Evolutionary conservation across 2,329 filamentous ascomycete species (phyloP).

Genomic region (Albifimbria verrucaria): DNA sequence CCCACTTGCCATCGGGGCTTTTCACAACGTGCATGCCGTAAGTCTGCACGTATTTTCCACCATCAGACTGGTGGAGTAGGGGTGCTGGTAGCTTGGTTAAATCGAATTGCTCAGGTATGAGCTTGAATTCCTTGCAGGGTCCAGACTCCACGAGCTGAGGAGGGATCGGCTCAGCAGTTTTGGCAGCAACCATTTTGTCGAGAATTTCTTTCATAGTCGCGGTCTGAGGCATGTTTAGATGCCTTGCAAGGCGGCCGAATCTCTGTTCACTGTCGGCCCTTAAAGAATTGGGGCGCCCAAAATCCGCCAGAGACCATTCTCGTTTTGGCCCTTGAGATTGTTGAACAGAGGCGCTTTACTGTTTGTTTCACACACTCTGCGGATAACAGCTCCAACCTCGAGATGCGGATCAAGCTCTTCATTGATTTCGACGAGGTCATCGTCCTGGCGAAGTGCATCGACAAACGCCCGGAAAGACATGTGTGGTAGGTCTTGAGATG

Average conservation of each 20-base stretch:
- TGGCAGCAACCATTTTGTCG: conserved; percentile 36
- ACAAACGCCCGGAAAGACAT: conserved; percentile 10
- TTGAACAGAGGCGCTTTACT: conserved; percentile 48
- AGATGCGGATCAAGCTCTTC: conserved; percentile 38
- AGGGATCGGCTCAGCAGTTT: conserved; percentile 24
- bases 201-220: conserved; percentile 28
- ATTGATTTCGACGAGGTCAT: conserved; percentile 41
- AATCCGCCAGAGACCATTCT: conserved; percentile 40
- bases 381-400: conserved; percentile 42
- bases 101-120: conserved; percentile 6
- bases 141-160: conserved; percentile 24
- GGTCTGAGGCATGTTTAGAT: conserved; percentile 31
- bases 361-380: conserved; percentile 40
- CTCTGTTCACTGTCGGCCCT: conserved; percentile 16
- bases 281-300: conserved; percentile 41
- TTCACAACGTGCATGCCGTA: conserved; percentile 46
- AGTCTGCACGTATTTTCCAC: conserved; percentile 50
- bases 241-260: conserved; percentile 38
- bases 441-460: conserved; percentile 20
- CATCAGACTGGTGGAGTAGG: conserved; percentile 39
- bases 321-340: conserved; percentile 39
- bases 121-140: conserved; percentile 9
- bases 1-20: conserved; percentile 43
- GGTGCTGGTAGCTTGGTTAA: conserved; percentile 38
- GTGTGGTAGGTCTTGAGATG: background rate